Base-by-base conservation (phyloP, 495 filamentous ascomycete genomes). In the Annulohypoxylon stygium region DNA sequence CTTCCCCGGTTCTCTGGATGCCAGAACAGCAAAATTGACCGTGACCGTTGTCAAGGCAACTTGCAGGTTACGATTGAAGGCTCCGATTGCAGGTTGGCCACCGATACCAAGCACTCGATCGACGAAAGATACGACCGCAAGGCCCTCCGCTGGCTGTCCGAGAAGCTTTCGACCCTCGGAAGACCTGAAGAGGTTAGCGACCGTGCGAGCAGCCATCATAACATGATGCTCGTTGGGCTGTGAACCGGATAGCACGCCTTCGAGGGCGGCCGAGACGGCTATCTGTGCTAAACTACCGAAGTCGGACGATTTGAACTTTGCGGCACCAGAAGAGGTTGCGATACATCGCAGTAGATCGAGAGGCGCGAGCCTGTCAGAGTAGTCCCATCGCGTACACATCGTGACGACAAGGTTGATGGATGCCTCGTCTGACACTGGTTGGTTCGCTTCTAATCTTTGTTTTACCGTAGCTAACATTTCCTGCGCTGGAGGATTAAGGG, bases 121-220 rank as follows among this genome's bases (percentile, higher is more conserved):
- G 20, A 86, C 62, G 8, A 85, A 75, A 10, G 69, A 59, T 11
- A 80, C 61, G 34, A 90, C 84, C 12, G 34, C 63, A 4, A 70
- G 64, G 48, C 82, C 80, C 65, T 91, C 88, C 59, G 93, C 93
- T 36, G 86, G 81, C 14, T 80, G 78, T 3, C 87, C 81, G 0
- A 87, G 88, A 1, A 95, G 81, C 16, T 84, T 78, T 10, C 92
- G 88, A 36, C 96, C 96, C 63, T 89, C 82, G 3, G 86, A 78
- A 0, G 92, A 93, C 63, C 89, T 88, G 80, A 98, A 98, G 6
- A 98, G 83, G 66, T 99, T 99, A n/a, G 88, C 90, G 54, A 97
- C 86, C 12, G 90, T 86, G 10, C 97, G 93, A 47, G 93, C 82
- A 0, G 92, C 88, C 80, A 98, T 89, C 93, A 98, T 97, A 34